Conservation (phyloP, 2,329 filamentous ascomycete species). For the Ceratocystis smalleyi region DNA sequence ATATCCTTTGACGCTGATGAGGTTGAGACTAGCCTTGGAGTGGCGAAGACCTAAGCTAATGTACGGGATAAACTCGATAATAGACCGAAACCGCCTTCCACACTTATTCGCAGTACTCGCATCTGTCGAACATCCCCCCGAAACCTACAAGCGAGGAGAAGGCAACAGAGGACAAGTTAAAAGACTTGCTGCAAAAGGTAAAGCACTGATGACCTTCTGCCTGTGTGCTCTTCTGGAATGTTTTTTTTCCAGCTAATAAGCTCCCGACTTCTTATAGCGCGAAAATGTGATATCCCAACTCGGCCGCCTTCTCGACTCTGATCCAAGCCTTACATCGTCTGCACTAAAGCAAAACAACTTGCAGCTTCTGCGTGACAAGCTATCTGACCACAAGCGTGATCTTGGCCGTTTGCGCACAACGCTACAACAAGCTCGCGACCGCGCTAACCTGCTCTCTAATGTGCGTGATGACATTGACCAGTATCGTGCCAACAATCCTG, state of each 20-base stretch:
- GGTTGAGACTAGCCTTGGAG: not conserved
- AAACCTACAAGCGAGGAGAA: conserved; percentile 77
- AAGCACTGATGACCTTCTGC: conserved; percentile 8
- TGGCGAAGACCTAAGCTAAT: conserved; percentile 14
- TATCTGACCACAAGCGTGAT: conserved; percentile 73
- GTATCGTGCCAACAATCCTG: conserved; percentile 69
- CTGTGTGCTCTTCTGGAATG: not conserved
- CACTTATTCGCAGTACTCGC: conserved; percentile 80
- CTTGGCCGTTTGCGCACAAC: conserved; percentile 57
- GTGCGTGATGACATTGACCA: conserved; percentile 85
- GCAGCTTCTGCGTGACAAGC: conserved; percentile 75
- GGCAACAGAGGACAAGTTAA: conserved; percentile 62
- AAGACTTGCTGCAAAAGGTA: conserved; percentile 74
- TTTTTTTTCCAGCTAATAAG: conserved; percentile 14
- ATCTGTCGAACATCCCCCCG: conserved; percentile 59
- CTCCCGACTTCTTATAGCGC: conserved; percentile 39
- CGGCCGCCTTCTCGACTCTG: conserved; percentile 77
- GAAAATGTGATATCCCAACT: conserved; percentile 71
- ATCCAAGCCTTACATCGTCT: conserved; percentile 71
- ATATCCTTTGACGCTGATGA: not conserved
- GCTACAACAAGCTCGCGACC: conserved; percentile 64
- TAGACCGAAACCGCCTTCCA: conserved; percentile 76
- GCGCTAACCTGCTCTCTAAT: conserved; percentile 77
- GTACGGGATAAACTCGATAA: not conserved
- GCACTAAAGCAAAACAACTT: conserved; percentile 97